Evolutionary conservation across 2,329 filamentous ascomycete genomes (phyloP).

Genomic region (Aspergillus bombycis): DNA sequence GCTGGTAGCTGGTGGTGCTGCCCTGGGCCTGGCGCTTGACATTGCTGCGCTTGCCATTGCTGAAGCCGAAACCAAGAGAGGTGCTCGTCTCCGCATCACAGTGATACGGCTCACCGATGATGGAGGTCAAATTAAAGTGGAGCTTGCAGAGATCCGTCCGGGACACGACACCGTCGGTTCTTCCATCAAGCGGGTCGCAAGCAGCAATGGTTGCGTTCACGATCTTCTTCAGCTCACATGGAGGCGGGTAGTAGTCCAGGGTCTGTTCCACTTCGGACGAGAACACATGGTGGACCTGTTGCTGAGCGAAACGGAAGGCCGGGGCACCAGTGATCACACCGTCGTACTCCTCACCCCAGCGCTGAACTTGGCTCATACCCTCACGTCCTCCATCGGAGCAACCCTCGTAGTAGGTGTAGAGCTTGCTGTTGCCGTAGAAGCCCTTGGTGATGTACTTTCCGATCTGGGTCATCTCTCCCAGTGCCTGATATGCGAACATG

Average conservation of each 20-base stretch:
- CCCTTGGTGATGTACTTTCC: conserved; percentile 49
- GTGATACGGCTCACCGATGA: conserved; percentile 52
- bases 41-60: conserved; percentile 27
- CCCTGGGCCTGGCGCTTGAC: conserved; percentile 18
- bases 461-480: conserved; percentile 55
- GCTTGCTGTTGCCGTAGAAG: conserved; percentile 41
- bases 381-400: conserved; percentile 60
- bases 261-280: conserved; percentile 44
- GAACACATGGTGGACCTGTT: conserved; percentile 49
- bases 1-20: conserved; percentile 26
- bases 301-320: conserved; percentile 49
- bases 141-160: conserved; percentile 53
- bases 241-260: conserved; percentile 46
- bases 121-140: conserved; percentile 50
- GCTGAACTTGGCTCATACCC: conserved; percentile 57
- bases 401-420: conserved; percentile 56
- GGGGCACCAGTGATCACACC: conserved; percentile 52
- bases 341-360: conserved; percentile 53
- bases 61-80: conserved; percentile 30
- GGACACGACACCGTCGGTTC: conserved; percentile 57
- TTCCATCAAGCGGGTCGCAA: conserved; percentile 60
- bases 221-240: conserved; percentile 37
- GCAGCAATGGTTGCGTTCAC: conserved; percentile 58
- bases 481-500: conserved; percentile 50
- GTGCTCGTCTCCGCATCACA: conserved; percentile 39